Conservation (phyloP, 2,329 filamentous ascomycete species). For the Microdochium paspali region DNA sequence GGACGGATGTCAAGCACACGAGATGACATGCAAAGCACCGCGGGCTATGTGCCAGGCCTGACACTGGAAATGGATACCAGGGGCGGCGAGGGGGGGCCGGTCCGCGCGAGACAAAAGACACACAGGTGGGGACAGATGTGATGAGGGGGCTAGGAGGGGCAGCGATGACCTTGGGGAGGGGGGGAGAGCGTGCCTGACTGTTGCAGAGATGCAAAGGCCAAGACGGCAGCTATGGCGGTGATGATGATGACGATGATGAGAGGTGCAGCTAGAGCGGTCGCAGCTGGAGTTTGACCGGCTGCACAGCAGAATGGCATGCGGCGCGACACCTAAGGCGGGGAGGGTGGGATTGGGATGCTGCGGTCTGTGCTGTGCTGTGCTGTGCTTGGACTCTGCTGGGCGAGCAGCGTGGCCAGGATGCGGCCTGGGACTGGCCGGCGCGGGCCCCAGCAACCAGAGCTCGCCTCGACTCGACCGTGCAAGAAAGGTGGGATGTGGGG, state of each 20-base stretch:
- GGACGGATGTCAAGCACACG: conserved; percentile 1
- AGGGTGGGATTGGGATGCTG: not conserved
- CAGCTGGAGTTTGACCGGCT: not conserved
- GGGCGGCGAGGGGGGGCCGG: not conserved
- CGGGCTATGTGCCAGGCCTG: conserved; percentile 1
- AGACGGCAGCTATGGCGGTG: not conserved
- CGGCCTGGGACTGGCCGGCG: not conserved
- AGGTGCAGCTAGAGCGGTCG: not conserved
- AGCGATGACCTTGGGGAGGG: not conserved
- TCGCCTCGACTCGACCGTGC: not conserved
- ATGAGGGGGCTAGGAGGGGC: not conserved
- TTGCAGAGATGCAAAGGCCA: not conserved
- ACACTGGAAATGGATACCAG: not conserved
- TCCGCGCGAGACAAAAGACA: not conserved
- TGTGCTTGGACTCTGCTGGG: not conserved
- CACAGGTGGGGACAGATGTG: not conserved
- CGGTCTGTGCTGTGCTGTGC: no score
- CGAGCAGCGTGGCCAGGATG: not conserved
- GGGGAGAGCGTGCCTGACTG: not conserved
- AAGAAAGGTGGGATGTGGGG: not conserved
- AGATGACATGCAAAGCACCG: conserved; percentile 3
- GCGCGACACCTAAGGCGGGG: not conserved
- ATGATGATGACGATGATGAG: not conserved
- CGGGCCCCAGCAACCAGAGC: not conserved
- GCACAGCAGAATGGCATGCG: not conserved